Base-by-base conservation (phyloP, 768 basidiomycete genomes). In the Sporobolomyces pararoseus region DNA sequence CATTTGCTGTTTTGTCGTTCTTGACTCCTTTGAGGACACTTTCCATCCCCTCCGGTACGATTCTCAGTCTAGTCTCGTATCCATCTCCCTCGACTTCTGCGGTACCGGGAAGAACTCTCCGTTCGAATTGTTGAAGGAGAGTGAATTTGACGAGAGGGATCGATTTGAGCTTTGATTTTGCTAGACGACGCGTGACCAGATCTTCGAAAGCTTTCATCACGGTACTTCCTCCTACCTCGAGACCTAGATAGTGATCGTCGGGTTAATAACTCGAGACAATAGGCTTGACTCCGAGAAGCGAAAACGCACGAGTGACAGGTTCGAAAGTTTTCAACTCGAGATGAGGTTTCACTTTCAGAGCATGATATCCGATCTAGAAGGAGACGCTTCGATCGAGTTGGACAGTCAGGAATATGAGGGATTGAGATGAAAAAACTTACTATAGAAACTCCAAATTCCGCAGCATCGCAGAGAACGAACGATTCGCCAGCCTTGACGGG, bases 161-260 rank as follows among this genome's bases (percentile, higher is more conserved):
- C 31, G 58, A 27, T 21, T 68, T 72, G 71, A 68, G 61, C 32
- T 68, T 67, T 13, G 63, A 64, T 12, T 67, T 60, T 0, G 34
- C 16, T 19, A 68, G 62, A 7, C 59, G 61, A 12, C 5, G 1
- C 3, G 25, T n/a, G 35, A 72, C 21, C 19, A 68, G 34, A 1
- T 21, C 21, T 39, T 10, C 4, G 63, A 72, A 55, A 14, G 50
- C 29, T 13, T 5, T 1, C 34, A 61, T 14, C 52, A 72, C 58
- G 27, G 66, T 25, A 7, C 5, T 39, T 3, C 46, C 27, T 4
- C 70, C 70, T 23, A 50, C 16, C 13, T 29, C 37, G 47, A 71
- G 64, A 16, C 63, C 68, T 69, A 55, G 39, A 27, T 35, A 31
- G 57, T n/a, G n/a, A n/a, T n/a, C n/a, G n/a, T n/a, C n/a, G n/a